These are phyloP conservation scores for Ramaria sp. DNA, from an alignment of 768 basidiomycete genomes.

Conservation along the genomic window DNA sequence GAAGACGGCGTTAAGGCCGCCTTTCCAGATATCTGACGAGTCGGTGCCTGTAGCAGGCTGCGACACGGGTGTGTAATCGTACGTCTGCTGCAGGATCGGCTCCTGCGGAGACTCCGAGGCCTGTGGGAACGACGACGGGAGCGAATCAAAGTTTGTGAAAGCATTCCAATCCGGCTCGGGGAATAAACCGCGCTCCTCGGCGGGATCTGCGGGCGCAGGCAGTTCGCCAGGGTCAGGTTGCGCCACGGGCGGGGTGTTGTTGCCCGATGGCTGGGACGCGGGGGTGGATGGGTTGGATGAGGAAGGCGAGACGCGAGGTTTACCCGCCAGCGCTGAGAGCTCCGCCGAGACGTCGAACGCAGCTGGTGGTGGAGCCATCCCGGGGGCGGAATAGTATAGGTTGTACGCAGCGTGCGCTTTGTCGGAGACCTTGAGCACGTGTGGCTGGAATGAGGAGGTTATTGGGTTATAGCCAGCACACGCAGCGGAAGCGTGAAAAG, in stretches of 20 bases:
- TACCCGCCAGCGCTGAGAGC: slow-evolving; percentile 2
- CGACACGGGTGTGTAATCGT: background rate
- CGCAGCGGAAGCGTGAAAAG: no score
- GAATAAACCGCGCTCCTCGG: background rate
- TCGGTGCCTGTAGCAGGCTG: no score
- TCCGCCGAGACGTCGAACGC: slow-evolving; percentile 3
- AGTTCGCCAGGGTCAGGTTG: background rate
- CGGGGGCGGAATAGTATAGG: background rate
- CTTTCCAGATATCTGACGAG: no score
- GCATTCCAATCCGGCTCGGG: background rate
- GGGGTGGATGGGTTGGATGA: background rate
- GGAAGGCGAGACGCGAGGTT: background rate
- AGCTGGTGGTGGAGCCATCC: background rate
- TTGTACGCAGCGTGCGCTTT: slow-evolving; percentile 6
- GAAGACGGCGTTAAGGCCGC: no score
- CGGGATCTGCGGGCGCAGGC: background rate
- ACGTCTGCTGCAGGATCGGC: background rate
- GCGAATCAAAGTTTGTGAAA: background rate
- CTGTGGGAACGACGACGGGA: background rate
- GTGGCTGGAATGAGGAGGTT: background rate
- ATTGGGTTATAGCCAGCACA: background rate
- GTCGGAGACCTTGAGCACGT: background rate
- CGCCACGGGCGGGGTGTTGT: background rate
- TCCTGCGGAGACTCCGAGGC: background rate
- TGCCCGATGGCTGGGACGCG: background rate